Evolutionary conservation across 768 basidiomycete genomes (phyloP), one percentile per base, ranked within the genome.

Genomic region (Boletus vermiculosoides): DNA sequence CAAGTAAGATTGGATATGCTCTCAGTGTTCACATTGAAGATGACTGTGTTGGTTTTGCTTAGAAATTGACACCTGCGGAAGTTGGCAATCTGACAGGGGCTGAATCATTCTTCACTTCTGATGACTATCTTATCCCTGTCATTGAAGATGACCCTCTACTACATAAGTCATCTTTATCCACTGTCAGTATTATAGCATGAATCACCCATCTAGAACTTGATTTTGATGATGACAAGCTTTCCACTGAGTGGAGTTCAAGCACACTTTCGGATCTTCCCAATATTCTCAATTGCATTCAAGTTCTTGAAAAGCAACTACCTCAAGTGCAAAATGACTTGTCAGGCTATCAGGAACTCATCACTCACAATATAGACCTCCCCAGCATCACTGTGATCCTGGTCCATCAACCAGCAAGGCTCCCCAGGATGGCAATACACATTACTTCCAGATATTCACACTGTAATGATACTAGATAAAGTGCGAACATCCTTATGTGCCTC

Each of bases 401-500:
- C 53, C 59, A 52, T 61, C 66, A 13, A 37, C 66, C 22, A 64
- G 54, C 28, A 63, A 70, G 46, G 60, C 64, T 5, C 18, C 61
- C 61, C 79, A 89, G 37, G 94, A 97, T 63, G 92, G 96, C 59
- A 95, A 98, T 69, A 83, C 90, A 0, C 92, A 97, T 67, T 98
- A 98, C 73, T 28, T 33, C 39, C 46, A 94, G 93, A 97, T 62
- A 95, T 97, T 49, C 96, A 98, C 69, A 90, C 94, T 31, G 83
- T 93, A 58, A 98, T 98, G 96, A 90, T 98, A 55, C 89, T 92
- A 66, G 96, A 98, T 69, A 88, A 88, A 77, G 91, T 95, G 46
- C 83, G 96, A 52, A 98, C 96, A 2, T 86, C 94, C 23, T 87
- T 92, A 1, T 98, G 98, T 70, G 93, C 92, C 12, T 82, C 88